Percentiles rank a stretch among this genome's conserved stretches.
These are phyloP conservation scores for Penicillium manginii DNA, from an alignment of 495 filamentous ascomycete species.

Conservation along the genomic window DNA sequence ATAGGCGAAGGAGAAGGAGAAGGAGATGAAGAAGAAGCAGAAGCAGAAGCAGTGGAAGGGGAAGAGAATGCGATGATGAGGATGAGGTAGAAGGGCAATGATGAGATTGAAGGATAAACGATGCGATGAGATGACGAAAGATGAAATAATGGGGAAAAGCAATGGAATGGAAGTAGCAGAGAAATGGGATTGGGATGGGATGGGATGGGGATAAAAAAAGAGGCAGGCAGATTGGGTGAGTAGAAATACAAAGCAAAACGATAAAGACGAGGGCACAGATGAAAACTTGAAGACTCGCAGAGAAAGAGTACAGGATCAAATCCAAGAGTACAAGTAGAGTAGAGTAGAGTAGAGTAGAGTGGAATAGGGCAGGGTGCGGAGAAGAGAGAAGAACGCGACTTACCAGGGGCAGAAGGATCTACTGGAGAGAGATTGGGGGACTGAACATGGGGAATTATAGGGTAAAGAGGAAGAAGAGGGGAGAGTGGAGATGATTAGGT, in stretches of 20 bases:
- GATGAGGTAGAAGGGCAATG: not conserved
- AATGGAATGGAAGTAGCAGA: too few species aligned
- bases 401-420: slow-evolving; percentile 2
- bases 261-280: not conserved
- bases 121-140: not conserved
- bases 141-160: too few species aligned
- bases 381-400: slow-evolving; percentile 7
- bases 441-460: not conserved
- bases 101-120: slow-evolving; percentile 5
- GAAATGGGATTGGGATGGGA: not conserved
- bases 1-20: not conserved
- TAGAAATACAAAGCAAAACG: slow-evolving; percentile 10
- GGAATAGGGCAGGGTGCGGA: not conserved
- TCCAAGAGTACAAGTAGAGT: slow-evolving; percentile 5
- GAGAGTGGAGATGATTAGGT: not conserved
- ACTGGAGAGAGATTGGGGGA: not conserved
- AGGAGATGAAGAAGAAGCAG: too few species aligned
- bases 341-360: slow-evolving; percentile 4
- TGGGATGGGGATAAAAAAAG: not conserved
- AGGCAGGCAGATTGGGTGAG: not conserved
- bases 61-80: slow-evolving; percentile 4
- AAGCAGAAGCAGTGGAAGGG: too few species aligned
- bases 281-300: not conserved
- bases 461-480: not conserved
- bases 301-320: not conserved